These are phyloP conservation scores for Fusarium proliferatum DNA, from an alignment of 2,329 filamentous ascomycete species.

Conservation along the genomic window DNA sequence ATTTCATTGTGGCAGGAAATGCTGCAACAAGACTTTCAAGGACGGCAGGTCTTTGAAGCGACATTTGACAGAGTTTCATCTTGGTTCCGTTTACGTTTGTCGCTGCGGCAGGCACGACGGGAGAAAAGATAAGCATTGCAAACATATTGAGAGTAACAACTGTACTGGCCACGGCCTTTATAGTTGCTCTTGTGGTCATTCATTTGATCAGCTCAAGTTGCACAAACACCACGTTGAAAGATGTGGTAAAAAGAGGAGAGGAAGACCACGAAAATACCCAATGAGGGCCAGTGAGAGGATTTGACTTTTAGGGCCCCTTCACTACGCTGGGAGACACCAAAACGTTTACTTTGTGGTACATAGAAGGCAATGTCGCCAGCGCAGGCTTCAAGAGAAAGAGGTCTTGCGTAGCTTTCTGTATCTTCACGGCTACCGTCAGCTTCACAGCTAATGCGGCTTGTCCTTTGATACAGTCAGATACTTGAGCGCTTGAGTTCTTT, in stretches of 20 bases:
- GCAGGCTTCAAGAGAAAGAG: no score
- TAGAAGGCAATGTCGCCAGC: no score
- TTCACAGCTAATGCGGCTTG: no score
- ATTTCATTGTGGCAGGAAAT: neutral
- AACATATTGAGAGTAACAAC: neutral
- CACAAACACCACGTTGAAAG: neutral
- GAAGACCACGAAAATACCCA: neutral
- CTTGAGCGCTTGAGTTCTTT: no score
- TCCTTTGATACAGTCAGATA: no score
- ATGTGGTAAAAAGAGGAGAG: neutral
- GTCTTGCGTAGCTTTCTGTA: no score
- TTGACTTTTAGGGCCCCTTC: neutral
- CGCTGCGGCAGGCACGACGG: neutral
- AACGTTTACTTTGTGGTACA: no score
- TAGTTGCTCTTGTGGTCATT: neutral
- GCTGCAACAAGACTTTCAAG: neutral
- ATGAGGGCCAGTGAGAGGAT: accelerated
- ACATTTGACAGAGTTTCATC: neutral
- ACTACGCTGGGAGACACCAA: no score
- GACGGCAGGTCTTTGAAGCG: neutral
- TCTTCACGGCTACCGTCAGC: no score
- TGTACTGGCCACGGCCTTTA: neutral
- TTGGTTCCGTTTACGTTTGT: neutral
- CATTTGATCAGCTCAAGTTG: accelerated
- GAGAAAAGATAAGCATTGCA: neutral